Evolutionary conservation across 2,329 filamentous ascomycete species (phyloP).

Genomic region (Colletotrichum sp.): DNA sequence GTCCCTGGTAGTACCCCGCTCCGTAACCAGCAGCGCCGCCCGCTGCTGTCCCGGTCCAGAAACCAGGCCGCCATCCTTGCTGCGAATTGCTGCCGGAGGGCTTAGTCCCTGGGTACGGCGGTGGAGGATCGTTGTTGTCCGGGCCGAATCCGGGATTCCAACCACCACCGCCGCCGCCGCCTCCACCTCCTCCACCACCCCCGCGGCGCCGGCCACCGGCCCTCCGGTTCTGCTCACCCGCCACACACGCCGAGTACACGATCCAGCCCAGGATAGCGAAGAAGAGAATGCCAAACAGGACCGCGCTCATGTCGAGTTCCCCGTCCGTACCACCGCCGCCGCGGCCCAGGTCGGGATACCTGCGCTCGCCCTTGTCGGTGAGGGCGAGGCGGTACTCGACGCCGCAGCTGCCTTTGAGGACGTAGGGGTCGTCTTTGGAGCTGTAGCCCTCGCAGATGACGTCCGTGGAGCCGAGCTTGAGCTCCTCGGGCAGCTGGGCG

Average conservation of each 20-base stretch:
- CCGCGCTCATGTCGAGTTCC: slow-evolving; percentile 37
- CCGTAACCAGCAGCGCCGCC: slow-evolving; percentile 74
- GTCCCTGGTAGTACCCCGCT: slow-evolving; percentile 50
- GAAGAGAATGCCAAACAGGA: slow-evolving; percentile 66
- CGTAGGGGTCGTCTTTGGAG: slow-evolving; percentile 76
- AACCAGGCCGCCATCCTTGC: slow-evolving; percentile 72
- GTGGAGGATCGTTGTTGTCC: slow-evolving; percentile 53
- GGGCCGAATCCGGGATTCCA: slow-evolving; percentile 42
- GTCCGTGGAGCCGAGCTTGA: slow-evolving; percentile 82
- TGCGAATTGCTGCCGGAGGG: slow-evolving; percentile 32
- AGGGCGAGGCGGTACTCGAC: slow-evolving; percentile 86
- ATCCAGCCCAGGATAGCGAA: slow-evolving; percentile 66
- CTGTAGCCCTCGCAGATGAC: slow-evolving; percentile 92
- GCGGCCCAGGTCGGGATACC: slow-evolving; percentile 63
- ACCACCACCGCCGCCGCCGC: slow-evolving; percentile 45
- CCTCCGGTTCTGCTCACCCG: slow-evolving; percentile 18
- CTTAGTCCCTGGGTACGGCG: slow-evolving; percentile 56
- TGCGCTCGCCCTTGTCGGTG: slow-evolving; percentile 76
- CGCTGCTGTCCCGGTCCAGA: slow-evolving; percentile 73
- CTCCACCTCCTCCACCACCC: slow-evolving; percentile 46
- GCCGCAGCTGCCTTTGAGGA: slow-evolving; percentile 91
- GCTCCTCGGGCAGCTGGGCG: slow-evolving; percentile 62
- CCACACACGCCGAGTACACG: slow-evolving; percentile 57
- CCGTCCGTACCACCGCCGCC: slow-evolving; percentile 37
- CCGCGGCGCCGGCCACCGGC: slow-evolving; percentile 39